Base-by-base conservation (phyloP, 176 grass and related monocot genomes). In the Alloteropsis semialata region DNA sequence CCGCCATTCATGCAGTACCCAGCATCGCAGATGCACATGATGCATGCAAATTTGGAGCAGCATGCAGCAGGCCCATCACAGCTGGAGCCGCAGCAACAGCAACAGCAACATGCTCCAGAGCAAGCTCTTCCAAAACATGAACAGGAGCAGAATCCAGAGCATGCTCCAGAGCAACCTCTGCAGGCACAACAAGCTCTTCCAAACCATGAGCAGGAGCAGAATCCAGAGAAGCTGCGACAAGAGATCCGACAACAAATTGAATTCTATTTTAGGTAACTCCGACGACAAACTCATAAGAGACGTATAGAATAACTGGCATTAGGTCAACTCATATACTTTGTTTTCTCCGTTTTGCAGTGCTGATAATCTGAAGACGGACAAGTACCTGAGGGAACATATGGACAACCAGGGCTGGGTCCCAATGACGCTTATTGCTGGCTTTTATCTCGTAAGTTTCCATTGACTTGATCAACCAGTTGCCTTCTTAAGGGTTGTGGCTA, bases 261-360 rank as follows among this genome's bases (percentile, higher is more conserved):
- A 17, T 94, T 65, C 38, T 94, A 94, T 42, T 94, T 94, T 54
- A 94, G 92, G 92, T 94, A 60, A 36, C 7, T 68, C 10, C 10
- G 28, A 21, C 10, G 28, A 21, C 8, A 29, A 10, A 10, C 21
- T 28, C 12, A 55, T 0, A 22, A 9, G 13, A 16, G 7, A 28
- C 15, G 0, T 13, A 3, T 45, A 70, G 76, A n/a, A 4, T 59
- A 36, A 27, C 38, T 11, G 18, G 1, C 14, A 18, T 16, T 44
- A 12, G 10, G 44, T n/a, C 44, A n/a, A 22, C n/a, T 48, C 44
- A 19, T 61, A 17, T 30, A 11, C 21, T n/a, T n/a, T 4, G 3
- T 29, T 66, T 30, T 21, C 8, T 21, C 59, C 33, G 69, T 75
- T 74, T 80, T 70, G 16, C 72, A 94, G 87, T 49, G 2, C 21